Evolutionary conservation across 2,329 filamentous ascomycete genomes (phyloP).

Genomic region (Bisporella sp.): DNA sequence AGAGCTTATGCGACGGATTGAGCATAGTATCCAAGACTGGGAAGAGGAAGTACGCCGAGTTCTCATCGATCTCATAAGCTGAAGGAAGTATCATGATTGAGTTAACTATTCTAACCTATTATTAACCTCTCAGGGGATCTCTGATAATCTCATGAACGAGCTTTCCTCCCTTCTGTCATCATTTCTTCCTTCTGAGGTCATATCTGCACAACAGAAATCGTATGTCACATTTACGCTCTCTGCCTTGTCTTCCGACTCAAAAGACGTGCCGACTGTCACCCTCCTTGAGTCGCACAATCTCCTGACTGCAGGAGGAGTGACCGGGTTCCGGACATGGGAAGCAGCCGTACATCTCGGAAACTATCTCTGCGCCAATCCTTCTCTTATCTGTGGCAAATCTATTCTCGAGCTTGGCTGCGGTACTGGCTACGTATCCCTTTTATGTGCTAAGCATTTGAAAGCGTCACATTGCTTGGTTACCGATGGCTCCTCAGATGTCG

Average conservation of each 20-base stretch:
- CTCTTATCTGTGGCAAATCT: slow-evolving; percentile 42
- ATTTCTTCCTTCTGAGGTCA: slow-evolving; percentile 55
- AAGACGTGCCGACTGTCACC: slow-evolving; percentile 39
- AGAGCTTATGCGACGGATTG: slow-evolving; percentile 60
- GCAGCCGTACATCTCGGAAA: slow-evolving; percentile 67
- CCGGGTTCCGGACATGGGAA: slow-evolving; percentile 75
- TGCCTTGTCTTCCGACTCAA: slow-evolving; percentile 6
- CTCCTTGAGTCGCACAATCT: slow-evolving; percentile 63
- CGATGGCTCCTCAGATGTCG: slow-evolving; percentile 67
- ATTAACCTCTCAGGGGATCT: slow-evolving; percentile 59
- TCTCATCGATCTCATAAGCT: slow-evolving; percentile 9
- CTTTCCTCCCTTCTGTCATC: slow-evolving; percentile 59
- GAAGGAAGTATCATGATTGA: slow-evolving; percentile 3
- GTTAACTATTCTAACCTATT: slow-evolving; percentile 16
- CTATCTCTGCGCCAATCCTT: slow-evolving; percentile 45
- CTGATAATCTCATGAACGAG: slow-evolving; percentile 67
- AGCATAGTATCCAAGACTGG: slow-evolving; percentile 70
- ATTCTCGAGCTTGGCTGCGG: slow-evolving; percentile 70
- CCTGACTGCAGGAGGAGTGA: slow-evolving; percentile 65
- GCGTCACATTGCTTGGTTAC: slow-evolving; percentile 58
- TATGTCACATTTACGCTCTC: slow-evolving; percentile 63
- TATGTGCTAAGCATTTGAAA: slow-evolving; percentile 62
- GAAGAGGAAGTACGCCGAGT: slow-evolving; percentile 71
- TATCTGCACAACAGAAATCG: slow-evolving; percentile 62
- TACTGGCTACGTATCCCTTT: slow-evolving; percentile 67